Percentiles rank a stretch among this genome's conserved stretches.
These are phyloP conservation scores for Aspergillus spinulosporus DNA, from an alignment of 2,329 filamentous ascomycete species.

Conservation along the genomic window DNA sequence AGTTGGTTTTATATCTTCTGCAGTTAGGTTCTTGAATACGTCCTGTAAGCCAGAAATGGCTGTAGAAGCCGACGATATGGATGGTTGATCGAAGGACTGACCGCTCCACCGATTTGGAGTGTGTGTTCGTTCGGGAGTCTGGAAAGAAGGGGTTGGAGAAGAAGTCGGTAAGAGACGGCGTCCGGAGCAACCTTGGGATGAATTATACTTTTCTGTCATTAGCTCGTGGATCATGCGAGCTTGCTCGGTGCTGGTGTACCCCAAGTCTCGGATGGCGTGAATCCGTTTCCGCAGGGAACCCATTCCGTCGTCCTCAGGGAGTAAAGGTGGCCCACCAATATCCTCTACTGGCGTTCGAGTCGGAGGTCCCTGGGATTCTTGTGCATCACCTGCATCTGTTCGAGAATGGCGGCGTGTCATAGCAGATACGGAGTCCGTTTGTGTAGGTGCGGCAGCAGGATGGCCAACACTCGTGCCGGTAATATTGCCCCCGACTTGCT, in stretches of 20 bases:
- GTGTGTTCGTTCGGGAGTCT: slow-evolving; percentile 28
- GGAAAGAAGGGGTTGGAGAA: slow-evolving; percentile 29
- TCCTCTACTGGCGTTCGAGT: slow-evolving; percentile 21
- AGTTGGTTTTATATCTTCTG: slow-evolving; percentile 65
- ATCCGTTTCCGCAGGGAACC: slow-evolving; percentile 65
- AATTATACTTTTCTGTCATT: slow-evolving; percentile 67
- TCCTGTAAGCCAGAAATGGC: slow-evolving; percentile 30
- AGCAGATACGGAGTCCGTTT: background rate
- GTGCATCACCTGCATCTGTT: background rate
- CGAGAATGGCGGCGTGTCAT: background rate
- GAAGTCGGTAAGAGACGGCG: slow-evolving; percentile 19
- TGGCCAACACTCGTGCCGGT: background rate
- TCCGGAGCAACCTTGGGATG: slow-evolving; percentile 39
- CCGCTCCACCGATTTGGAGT: slow-evolving; percentile 34
- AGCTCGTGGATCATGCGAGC: slow-evolving; percentile 70
- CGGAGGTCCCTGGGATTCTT: slow-evolving; percentile 3
- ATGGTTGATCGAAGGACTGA: slow-evolving; percentile 30
- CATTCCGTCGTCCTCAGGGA: slow-evolving; percentile 82
- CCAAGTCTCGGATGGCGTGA: slow-evolving; percentile 64
- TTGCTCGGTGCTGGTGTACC: slow-evolving; percentile 63
- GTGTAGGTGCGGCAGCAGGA: background rate
- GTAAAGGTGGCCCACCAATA: slow-evolving; percentile 23
- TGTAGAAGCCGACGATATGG: slow-evolving; percentile 29
- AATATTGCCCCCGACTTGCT: background rate
- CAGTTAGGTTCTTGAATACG: slow-evolving; percentile 43